phyloP scores from a whole-genome alignment of 257 asterid species.

The Datura wrightii region DNA sequence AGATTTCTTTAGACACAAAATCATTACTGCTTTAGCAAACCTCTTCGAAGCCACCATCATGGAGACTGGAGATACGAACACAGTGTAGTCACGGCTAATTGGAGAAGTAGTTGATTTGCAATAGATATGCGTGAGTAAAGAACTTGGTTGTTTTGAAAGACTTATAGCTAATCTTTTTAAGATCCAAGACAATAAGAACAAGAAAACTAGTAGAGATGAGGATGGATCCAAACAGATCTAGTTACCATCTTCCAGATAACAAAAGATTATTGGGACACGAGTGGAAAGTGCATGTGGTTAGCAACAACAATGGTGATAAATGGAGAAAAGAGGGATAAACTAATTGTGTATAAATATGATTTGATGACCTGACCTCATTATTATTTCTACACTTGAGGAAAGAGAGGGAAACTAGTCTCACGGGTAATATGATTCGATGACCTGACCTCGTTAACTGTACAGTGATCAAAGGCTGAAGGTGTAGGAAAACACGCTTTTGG shows the following conservation, averaged over 20 bases:
- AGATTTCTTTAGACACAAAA: not conserved
- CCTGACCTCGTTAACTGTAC: not conserved
- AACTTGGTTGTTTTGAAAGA: not conserved
- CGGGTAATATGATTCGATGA: not conserved
- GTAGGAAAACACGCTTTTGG: not conserved
- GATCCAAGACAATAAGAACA: not conserved
- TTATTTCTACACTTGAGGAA: not conserved
- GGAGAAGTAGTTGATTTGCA: not conserved
- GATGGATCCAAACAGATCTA: not conserved
- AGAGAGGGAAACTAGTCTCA: not conserved
- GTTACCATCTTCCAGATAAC: not conserved
- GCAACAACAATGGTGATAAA: not conserved
- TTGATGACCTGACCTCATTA: not conserved
- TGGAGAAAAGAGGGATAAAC: not conserved
- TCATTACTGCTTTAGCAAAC: not conserved
- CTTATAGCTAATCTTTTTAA: not conserved
- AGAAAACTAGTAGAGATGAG: slow-evolving; percentile 10
- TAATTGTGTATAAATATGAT: not conserved
- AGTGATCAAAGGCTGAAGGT: not conserved
- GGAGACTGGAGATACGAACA: not conserved
- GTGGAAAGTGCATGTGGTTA: not conserved
- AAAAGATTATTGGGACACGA: not conserved
- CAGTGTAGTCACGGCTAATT: not conserved
- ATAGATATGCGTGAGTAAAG: not conserved
- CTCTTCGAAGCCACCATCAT: not conserved